phyloP scores from a whole-genome alignment of 768 basidiomycete species.

The Russula sp. region DNA sequence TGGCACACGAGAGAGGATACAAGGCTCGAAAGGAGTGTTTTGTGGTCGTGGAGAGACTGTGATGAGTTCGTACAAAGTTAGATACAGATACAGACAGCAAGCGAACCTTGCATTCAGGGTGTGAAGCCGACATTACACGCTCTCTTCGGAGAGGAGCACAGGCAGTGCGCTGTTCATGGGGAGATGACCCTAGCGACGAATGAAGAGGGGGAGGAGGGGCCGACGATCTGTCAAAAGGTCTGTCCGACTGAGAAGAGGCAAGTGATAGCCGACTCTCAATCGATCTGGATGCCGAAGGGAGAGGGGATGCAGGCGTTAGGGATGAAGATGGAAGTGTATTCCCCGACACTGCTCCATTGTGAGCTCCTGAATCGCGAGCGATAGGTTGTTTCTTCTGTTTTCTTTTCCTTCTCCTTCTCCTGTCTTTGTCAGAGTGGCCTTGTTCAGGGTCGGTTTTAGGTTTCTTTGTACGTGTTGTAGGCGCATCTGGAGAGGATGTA shows the following conservation, averaged over 20 bases:
- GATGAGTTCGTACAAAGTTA: conserved; percentile 1
- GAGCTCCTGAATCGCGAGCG: conserved; percentile 14
- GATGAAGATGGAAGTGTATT: background rate
- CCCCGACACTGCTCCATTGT: background rate
- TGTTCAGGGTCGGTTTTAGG: background rate
- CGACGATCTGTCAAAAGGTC: background rate
- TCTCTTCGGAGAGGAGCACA: background rate
- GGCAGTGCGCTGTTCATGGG: background rate
- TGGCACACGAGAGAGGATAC: conserved; percentile 71
- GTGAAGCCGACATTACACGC: background rate
- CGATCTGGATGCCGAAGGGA: conserved; percentile 2
- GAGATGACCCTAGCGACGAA: background rate
- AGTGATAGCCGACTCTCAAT: background rate
- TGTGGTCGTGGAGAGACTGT: conserved; percentile 41
- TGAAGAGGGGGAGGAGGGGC: background rate
- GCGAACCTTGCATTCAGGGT: conserved; percentile 17
- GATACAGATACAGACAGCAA: background rate
- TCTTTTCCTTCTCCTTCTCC: conserved; percentile 34
- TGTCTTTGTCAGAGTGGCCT: conserved; percentile 30
- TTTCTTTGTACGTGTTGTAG: conserved; percentile 4
- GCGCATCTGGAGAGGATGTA: conserved; percentile 2
- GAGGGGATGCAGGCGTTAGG: background rate
- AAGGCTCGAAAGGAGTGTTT: conserved; percentile 50
- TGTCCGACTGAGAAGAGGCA: background rate
- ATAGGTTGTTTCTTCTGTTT: conserved; percentile 34